Conservation (phyloP, 306 rosid species). For the Luffa acutangula region DNA sequence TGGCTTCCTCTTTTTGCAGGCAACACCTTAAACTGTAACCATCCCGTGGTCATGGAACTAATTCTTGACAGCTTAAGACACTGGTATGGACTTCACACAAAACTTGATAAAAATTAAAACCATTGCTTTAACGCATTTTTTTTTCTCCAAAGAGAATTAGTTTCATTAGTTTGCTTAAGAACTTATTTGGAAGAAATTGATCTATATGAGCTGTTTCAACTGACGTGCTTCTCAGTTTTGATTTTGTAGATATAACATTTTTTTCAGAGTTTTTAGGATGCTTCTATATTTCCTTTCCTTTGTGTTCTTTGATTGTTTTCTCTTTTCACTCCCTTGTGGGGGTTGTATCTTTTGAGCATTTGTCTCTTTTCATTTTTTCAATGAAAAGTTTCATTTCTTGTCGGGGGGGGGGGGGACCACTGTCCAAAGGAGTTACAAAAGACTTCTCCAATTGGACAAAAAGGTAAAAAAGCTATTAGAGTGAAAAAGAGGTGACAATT, state of each 20-base stretch:
- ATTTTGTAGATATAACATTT: neutral
- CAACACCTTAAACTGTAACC: slow-evolving; percentile 87
- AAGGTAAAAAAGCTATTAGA: neutral
- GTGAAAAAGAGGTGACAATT: neutral
- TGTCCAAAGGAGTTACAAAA: neutral
- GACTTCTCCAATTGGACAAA: neutral
- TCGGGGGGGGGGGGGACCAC: too few species aligned
- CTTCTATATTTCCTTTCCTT: too few species aligned
- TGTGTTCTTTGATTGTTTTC: too few species aligned
- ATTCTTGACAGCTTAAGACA: slow-evolving; percentile 92
- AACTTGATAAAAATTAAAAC: neutral
- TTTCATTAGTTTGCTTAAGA: neutral
- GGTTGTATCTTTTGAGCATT: too few species aligned
- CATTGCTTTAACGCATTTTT: neutral
- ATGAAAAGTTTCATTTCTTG: too few species aligned
- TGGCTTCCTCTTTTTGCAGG: slow-evolving; percentile 37
- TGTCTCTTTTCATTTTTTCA: too few species aligned
- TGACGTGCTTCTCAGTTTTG: neutral
- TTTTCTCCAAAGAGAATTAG: neutral
- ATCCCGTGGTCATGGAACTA: slow-evolving; percentile 90
- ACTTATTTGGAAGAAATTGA: neutral
- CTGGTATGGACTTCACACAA: slow-evolving; percentile 39
- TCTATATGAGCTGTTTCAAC: neutral
- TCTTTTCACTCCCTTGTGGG: too few species aligned
- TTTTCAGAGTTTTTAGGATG: too few species aligned